Evolutionary conservation across 2,329 filamentous ascomycete genomes (phyloP).

Genomic region (Fusarium odoratissimum): DNA sequence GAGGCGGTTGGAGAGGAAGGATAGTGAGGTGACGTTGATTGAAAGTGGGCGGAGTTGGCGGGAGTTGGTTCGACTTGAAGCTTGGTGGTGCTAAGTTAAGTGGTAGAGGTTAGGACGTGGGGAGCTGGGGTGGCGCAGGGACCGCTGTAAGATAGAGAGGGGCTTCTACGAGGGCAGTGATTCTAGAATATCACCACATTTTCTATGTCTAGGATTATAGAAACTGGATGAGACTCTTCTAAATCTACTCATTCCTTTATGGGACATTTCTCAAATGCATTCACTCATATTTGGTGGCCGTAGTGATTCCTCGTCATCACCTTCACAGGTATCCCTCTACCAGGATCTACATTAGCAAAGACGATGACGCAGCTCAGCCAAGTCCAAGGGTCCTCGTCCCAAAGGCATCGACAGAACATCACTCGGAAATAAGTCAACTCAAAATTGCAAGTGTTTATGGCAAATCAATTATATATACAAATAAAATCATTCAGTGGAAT

Average conservation of each 20-base stretch:
- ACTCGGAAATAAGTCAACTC: not conserved
- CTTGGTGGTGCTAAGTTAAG: constrained; percentile 21
- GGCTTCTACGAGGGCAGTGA: not conserved
- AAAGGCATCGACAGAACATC: constrained; percentile 8
- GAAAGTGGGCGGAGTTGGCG: constrained; percentile 30
- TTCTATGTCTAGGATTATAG: accelerated
- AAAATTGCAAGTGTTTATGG: not conserved
- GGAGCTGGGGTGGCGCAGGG: constrained; percentile 39
- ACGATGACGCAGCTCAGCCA: constrained; percentile 34
- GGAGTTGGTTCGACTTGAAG: constrained; percentile 35
- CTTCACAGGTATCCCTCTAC: constrained; percentile 16
- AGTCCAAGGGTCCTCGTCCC: constrained; percentile 5
- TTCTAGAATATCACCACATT: not conserved
- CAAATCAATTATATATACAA: constrained; percentile 35
- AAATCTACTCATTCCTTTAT: accelerated
- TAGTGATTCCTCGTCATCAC: not conserved
- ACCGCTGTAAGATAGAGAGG: constrained; percentile 31
- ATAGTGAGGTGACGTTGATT: not conserved
- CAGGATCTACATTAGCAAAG: constrained; percentile 20
- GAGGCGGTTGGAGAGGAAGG: not conserved
- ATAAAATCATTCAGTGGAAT: constrained; percentile 47
- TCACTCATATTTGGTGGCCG: accelerated
- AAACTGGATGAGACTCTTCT: accelerated
- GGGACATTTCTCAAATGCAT: accelerated
- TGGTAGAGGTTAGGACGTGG: constrained; percentile 26